phyloP scores from a whole-genome alignment of 2,329 filamentous ascomycete genomes.

The Paraconiothyrium sp. region DNA sequence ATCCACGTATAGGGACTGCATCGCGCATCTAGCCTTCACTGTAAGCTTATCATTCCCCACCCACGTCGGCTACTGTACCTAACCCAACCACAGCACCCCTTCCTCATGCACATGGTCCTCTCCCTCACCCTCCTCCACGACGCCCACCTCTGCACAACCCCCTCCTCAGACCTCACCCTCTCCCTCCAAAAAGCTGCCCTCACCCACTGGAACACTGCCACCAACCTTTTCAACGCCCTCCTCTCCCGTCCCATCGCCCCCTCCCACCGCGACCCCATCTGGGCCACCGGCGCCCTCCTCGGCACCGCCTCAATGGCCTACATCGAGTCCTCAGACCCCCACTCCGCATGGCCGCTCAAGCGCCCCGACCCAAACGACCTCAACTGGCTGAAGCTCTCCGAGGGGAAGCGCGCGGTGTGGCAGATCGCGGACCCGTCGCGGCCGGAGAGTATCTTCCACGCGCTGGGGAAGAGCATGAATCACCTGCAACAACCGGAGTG shows the following conservation, averaged over 20 bases:
- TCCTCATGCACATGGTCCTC: conserved; percentile 65
- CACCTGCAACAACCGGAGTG: conserved; percentile 24
- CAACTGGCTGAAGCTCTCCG: conserved; percentile 67
- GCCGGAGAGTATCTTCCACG: conserved; percentile 59
- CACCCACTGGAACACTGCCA: conserved; percentile 59
- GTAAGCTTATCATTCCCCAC: conserved; percentile 42
- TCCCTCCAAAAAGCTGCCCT: conserved; percentile 47
- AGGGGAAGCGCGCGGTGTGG: conserved; percentile 66
- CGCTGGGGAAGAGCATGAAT: conserved; percentile 36
- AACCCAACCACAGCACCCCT: conserved; percentile 53
- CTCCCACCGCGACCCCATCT: conserved; percentile 56
- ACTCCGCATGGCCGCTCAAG: conserved; percentile 67
- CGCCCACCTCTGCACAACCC: conserved; percentile 48
- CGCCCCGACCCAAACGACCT: conserved; percentile 57
- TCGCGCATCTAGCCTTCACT: conserved; percentile 51
- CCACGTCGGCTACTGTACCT: conserved; percentile 11
- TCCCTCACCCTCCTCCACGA: conserved; percentile 65
- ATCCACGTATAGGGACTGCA: conserved; percentile 48
- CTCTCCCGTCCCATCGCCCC: conserved; percentile 50
- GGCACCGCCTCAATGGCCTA: conserved; percentile 58
- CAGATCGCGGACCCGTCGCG: conserved; percentile 60
- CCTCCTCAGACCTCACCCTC: conserved; percentile 33
- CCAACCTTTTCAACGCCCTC: conserved; percentile 59
- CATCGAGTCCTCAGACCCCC: conserved; percentile 53
- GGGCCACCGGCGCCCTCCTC: conserved; percentile 60